phyloP scores from a whole-genome alignment of 169 alveolate genomes.

The Cryptosporidium felis region DNA sequence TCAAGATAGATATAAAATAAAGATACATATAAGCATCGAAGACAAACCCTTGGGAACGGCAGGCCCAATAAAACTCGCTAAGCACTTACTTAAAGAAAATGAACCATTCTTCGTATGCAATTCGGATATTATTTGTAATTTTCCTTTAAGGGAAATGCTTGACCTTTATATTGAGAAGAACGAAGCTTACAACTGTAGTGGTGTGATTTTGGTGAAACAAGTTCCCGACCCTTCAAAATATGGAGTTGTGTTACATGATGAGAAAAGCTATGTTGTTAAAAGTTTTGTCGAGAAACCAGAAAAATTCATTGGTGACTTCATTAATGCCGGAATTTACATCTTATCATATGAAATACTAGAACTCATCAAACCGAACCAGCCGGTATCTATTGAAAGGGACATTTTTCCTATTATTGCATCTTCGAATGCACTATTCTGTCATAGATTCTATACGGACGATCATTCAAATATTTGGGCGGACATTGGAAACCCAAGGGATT shows the following conservation, averaged over 20 bases:
- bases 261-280: constrained; percentile 80
- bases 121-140: constrained; percentile 95
- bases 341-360: constrained; percentile 85
- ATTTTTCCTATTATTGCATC: constrained; percentile 94
- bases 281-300: constrained; percentile 95
- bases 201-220: constrained; percentile 82
- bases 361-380: constrained; percentile 87
- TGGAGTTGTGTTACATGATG: constrained; percentile 95
- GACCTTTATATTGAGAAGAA: constrained; percentile 89
- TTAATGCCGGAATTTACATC: constrained; percentile 90
- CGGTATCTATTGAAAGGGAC: constrained; percentile 92
- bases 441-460: constrained; percentile 83
- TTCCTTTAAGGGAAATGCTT: constrained; percentile 92
- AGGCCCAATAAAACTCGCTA: constrained; percentile 90
- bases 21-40: constrained; percentile 92
- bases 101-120: constrained; percentile 93
- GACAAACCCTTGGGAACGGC: constrained; percentile 95
- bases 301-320: constrained; percentile 86
- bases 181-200: constrained; percentile 81
- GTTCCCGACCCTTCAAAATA: constrained; percentile 95
- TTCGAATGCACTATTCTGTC: constrained; percentile 79
- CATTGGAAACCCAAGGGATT: constrained; percentile 93
- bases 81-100: constrained; percentile 83
- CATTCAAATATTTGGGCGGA: constrained; percentile 89
- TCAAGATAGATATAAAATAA: constrained; percentile 85